A percentile compares a stretch with the other conserved stretches of the same genome.
These are phyloP conservation scores for Salvia splendens DNA, from an alignment of 257 asterid genomes.

Conservation along the genomic window DNA sequence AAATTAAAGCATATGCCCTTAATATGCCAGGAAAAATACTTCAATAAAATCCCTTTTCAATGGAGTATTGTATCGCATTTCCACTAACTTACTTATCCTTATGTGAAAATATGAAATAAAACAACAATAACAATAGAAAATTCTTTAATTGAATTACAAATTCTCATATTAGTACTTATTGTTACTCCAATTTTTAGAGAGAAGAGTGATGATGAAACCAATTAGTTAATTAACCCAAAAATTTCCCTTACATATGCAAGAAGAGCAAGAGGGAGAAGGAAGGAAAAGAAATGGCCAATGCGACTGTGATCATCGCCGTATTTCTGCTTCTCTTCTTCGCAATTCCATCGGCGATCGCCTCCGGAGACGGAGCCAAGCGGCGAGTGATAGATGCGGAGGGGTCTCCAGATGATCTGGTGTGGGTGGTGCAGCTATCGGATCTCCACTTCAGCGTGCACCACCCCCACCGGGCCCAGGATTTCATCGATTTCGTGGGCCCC, in stretches of 20 bases:
- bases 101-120: too few species aligned
- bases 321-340: conserved; percentile 38
- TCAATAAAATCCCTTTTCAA: too few species aligned
- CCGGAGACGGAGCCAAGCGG: conserved; percentile 31
- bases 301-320: conserved; percentile 31
- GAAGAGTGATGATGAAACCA: too few species aligned
- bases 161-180: too few species aligned
- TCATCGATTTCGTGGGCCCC: conserved; percentile 63
- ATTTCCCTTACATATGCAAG: neutral
- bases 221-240: neutral
- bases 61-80: too few species aligned
- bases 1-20: too few species aligned
- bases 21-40: too few species aligned
- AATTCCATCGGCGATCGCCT: conserved; percentile 26
- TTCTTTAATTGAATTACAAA: too few species aligned
- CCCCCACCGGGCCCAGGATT: conserved; percentile 75
- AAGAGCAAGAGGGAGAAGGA: neutral
- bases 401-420: conserved; percentile 79
- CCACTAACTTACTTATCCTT: too few species aligned
- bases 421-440: conserved; percentile 98
- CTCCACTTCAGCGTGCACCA: conserved; percentile 95
- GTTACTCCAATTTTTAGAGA: too few species aligned
- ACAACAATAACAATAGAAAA: too few species aligned
- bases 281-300: conserved; percentile 31
- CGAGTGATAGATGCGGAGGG: conserved; percentile 45